Evolutionary conservation across 306 rosid species (phyloP).

Genomic region (Herpetospermum pedunculosum): DNA sequence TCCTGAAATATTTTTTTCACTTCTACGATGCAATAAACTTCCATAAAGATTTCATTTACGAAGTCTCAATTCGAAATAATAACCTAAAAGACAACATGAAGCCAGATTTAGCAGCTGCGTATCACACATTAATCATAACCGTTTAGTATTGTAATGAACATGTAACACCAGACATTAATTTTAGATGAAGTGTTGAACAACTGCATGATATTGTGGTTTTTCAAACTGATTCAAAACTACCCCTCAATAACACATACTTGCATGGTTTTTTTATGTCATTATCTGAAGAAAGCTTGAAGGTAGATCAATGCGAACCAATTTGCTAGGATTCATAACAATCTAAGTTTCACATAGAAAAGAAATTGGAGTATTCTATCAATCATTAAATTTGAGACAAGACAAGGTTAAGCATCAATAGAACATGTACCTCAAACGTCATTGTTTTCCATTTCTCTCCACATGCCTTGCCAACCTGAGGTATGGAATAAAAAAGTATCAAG

Average conservation of each 20-base stretch:
- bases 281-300: background rate
- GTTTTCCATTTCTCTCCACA: slow-evolving; percentile 98
- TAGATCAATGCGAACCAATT: background rate
- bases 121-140: background rate
- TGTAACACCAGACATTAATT: background rate
- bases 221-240: too few species aligned
- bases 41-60: background rate
- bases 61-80: background rate
- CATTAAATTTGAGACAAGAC: background rate
- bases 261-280: background rate
- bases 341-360: background rate
- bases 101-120: background rate
- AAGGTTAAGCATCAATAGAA: slow-evolving; percentile 11
- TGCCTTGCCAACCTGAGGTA: slow-evolving; percentile 83
- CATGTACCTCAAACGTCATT: slow-evolving; percentile 74
- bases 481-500: slow-evolving; percentile 19
- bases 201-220: background rate
- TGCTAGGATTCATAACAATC: background rate
- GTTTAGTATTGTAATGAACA: background rate
- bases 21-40: background rate
- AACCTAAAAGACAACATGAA: background rate
- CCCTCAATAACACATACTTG: too few species aligned
- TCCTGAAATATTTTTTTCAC: too few species aligned
- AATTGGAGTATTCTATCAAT: background rate
- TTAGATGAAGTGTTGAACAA: background rate